phyloP scores from a whole-genome alignment of 768 basidiomycete genomes.

The Hypsizygus marmoreus region DNA sequence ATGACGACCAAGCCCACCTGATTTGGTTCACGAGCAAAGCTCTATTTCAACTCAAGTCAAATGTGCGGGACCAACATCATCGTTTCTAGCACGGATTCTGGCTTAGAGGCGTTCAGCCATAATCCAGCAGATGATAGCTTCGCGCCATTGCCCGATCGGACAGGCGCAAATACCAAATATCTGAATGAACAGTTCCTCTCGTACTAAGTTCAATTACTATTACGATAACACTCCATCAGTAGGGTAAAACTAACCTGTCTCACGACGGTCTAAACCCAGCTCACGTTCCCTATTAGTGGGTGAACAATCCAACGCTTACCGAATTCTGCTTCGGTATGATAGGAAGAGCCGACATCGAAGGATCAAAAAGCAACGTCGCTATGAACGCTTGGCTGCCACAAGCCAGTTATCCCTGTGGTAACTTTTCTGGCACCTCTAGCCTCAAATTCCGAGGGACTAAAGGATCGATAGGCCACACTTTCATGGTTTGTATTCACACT shows the following conservation, averaged over 20 bases:
- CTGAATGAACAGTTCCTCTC: slow-evolving; percentile 83
- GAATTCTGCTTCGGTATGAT: slow-evolving; percentile 18
- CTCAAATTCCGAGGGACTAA: slow-evolving; percentile 78
- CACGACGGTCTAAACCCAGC: too few species aligned
- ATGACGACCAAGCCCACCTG: slow-evolving; percentile 47
- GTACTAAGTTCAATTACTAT: slow-evolving; percentile 78
- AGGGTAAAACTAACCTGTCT: slow-evolving; percentile 84
- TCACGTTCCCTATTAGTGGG: too few species aligned
- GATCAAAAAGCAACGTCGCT: slow-evolving; percentile 56
- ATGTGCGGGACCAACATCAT: slow-evolving; percentile 71
- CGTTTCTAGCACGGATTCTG: slow-evolving; percentile 79
- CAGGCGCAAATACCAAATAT: slow-evolving; percentile 82
- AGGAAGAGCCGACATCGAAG: slow-evolving; percentile 18
- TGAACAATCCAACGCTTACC: too few species aligned
- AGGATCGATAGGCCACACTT: slow-evolving; percentile 78
- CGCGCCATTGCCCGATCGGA: slow-evolving; percentile 77
- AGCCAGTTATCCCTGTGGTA: slow-evolving; percentile 81
- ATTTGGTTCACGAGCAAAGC: slow-evolving; percentile 74
- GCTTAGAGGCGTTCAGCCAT: slow-evolving; percentile 85
- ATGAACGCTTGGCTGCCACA: slow-evolving; percentile 84
- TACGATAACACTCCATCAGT: not conserved
- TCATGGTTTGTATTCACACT: slow-evolving; percentile 81
- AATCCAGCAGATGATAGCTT: slow-evolving; percentile 84
- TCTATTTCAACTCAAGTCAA: slow-evolving; percentile 66
- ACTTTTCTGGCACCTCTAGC: slow-evolving; percentile 82